phyloP scores from a whole-genome alignment of 345 rosid species.

The Pistacia integerrima region DNA sequence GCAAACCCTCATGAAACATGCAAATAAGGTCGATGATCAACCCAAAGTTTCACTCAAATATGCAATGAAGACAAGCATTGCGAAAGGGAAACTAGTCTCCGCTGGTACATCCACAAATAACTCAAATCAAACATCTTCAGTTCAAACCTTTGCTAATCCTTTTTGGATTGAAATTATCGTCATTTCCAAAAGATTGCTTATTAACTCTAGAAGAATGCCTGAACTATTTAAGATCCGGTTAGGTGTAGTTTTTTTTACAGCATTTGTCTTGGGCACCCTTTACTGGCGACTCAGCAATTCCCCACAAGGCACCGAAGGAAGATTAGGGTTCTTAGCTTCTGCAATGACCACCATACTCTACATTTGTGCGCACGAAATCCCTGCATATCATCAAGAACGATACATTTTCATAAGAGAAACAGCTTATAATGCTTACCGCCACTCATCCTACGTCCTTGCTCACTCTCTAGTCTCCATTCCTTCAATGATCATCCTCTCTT shows the following conservation, averaged over 20 bases:
- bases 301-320: conserved; percentile 44
- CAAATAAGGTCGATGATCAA: background rate
- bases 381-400: conserved; percentile 55
- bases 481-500: conserved; percentile 40
- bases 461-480: conserved; percentile 54
- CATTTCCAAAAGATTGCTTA: conserved; percentile 30
- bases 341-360: conserved; percentile 49
- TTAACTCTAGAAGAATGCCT: conserved; percentile 22
- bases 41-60: background rate
- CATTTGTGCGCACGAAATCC: conserved; percentile 49
- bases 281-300: conserved; percentile 24
- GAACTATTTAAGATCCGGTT: conserved; percentile 4
- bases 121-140: conserved; percentile 18
- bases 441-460: conserved; percentile 53
- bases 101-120: background rate
- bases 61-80: conserved; percentile 18
- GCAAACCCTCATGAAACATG: background rate
- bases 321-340: conserved; percentile 52
- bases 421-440: conserved; percentile 49
- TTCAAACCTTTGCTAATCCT: conserved; percentile 34
- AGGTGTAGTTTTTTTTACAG: conserved; percentile 18
- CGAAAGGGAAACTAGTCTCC: conserved; percentile 17
- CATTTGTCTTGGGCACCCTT: conserved; percentile 31
- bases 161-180: conserved; percentile 34
- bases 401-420: conserved; percentile 59